A percentile compares a stretch with the other conserved stretches of the same genome.
phyloP scores from a whole-genome alignment of 352 stramenopile genomes.

The Thraustochytrium aureum region DNA sequence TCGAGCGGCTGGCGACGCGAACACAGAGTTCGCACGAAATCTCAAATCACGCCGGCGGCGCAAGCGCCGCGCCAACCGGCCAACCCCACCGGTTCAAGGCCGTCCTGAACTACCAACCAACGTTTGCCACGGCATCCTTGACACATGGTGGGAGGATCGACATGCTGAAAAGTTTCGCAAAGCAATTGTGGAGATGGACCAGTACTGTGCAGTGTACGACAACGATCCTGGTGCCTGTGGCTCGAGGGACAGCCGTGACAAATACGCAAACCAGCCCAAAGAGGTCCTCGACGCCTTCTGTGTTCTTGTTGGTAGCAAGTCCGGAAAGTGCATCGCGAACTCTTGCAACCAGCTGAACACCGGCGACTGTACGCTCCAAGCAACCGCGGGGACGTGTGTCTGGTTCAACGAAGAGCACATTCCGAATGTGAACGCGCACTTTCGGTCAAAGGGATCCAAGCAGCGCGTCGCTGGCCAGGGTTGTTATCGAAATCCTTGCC shows the following conservation, averaged over 20 bases:
- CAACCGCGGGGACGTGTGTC: constrained; percentile 20
- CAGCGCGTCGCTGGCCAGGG: not conserved
- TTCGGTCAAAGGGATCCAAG: not conserved
- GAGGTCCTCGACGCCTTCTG: constrained; percentile 19
- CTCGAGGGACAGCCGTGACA: not conserved
- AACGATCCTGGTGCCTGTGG: constrained; percentile 20
- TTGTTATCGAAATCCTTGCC: not conserved
- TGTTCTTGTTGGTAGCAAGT: not conserved
- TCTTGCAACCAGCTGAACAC: constrained; percentile 45
- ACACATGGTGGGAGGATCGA: not conserved
- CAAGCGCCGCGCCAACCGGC: too few relatives aligned
- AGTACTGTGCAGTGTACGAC: constrained; percentile 21
- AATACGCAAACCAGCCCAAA: constrained; percentile 16
- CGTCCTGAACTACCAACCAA: too few relatives aligned
- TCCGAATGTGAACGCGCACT: not conserved
- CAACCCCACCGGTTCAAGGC: too few relatives aligned
- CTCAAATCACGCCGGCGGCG: too few relatives aligned
- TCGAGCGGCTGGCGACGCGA: too few relatives aligned
- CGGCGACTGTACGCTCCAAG: constrained; percentile 33
- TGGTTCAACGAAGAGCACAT: constrained; percentile 1
- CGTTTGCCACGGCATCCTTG: not conserved
- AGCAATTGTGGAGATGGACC: not conserved
- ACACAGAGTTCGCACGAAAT: too few relatives aligned
- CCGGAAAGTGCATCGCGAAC: constrained; percentile 6
- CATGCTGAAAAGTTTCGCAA: not conserved